Evolutionary conservation across 2,329 filamentous ascomycete genomes (phyloP), one percentile per base, ranked within the genome.

Genomic region (Botrytis hyacinthi): DNA sequence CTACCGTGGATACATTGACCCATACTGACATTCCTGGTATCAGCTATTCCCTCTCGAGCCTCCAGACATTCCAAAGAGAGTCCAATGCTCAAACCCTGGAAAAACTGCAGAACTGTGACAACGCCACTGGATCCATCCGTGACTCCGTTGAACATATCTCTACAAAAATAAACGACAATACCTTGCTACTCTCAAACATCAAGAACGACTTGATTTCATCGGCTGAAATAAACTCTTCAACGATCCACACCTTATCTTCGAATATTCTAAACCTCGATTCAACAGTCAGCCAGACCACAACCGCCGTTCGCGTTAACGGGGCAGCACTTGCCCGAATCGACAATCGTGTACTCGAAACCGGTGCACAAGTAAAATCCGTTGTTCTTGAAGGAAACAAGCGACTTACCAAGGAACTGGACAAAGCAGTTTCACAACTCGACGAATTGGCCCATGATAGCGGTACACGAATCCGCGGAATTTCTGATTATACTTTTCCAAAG

Each of bases 281-380:
- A 46, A 54, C 71, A 14, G 48, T 75, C 20, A 62, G 48, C 26
- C 71, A 72, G 44, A 75, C 71, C 26, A 75, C 65, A n/a, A 72
- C 74, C 40, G 77, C 77, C 18, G 74, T 78, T 4, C 73, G 76
- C 20, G 73, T 77, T 5, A 77, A 78, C 60, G 73, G 70, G 22
- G 76, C 77, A 4, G 76, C 77, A 5, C 76, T 78, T 42, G 75
- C 77, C 3, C 74, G 77, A 51, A 75, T 78, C 46, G 77, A 78
- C 37, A 76, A 75, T 62, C 71, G 72, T 35, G 76, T 78, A 26
- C 74, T 78, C 7, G 76, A 77, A 65, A 76, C 77, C 12, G 73
- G 74, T 29, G 75, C 75, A 4, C 76, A 78, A 62, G 68, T 78
- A 1, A 77, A 76, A 73, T 70, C 71, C 10, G 76, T 76, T 32